Base-by-base conservation (phyloP, 148 eudicot genomes). In the Rheum nobile region DNA sequence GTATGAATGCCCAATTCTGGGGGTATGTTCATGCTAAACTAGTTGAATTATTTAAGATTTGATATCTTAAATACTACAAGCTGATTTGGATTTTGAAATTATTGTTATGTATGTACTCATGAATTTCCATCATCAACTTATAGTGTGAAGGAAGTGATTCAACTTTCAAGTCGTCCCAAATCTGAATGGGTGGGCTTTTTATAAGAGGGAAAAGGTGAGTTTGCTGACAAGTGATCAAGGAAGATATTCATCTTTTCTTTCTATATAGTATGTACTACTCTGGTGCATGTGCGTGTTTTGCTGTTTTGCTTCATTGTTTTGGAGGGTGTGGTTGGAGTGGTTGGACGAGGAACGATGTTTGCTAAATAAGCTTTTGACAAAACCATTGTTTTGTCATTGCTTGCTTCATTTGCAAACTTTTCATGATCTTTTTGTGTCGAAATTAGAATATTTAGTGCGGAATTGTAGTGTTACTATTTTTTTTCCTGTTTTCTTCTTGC, bases 1-100 rank as follows among this genome's bases (percentile, higher is more conserved):
- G 71, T 94, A 94, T 74, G 91, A 91, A 78, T 88, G 90, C 81
- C 97, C 97, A 19, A 83, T 94, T 41, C 2, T 91, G 68, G 97
- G 97, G 83, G 97, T 94, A 79, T 50, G 89, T 78, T 35, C 19
- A 8, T 34, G 26, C 2, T 24, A 55, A 55, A 16, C 54, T 47
- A 4, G 8, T 21, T 1, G 57, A 19, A n/a, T 55, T 24, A 55
- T 1, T 9, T 55, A 13, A 55, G 32, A 2, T 22, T 54, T 6
- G 28, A 22, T 1, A 24, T 55, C 29, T 4, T 46, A 47, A 17
- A 47, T 47, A 5, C 17, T 47, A 47, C 19, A 46, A 46, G 50
- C 13, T 59, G 67, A 59, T 59, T 6, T 29, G 13, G 28, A 9
- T 26, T 59, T n/a, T 59, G 28, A n/a, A 29, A 29, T 1, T n/a